These are phyloP conservation scores for Pisolithus marmoratus DNA, from an alignment of 768 basidiomycete genomes.

Conservation along the genomic window DNA sequence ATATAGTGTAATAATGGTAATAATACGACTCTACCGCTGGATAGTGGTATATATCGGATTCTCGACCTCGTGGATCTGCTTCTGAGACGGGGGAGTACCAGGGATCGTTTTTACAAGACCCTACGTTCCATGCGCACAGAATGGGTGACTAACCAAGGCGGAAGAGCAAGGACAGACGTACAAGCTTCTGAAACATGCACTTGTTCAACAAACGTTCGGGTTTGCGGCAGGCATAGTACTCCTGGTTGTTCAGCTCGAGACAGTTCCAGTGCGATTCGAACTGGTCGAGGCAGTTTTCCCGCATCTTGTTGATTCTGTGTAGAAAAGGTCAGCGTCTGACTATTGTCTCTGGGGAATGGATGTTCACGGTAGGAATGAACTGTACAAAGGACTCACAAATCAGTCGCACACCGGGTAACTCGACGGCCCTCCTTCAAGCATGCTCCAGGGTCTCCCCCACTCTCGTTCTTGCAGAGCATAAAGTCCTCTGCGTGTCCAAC, in stretches of 20 bases:
- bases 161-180: conserved; percentile 34
- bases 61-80: conserved; percentile 84
- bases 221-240: conserved; percentile 85
- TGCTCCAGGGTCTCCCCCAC: conserved; percentile 73
- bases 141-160: not conserved
- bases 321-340: not conserved
- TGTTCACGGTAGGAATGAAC: not conserved
- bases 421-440: conserved; percentile 94
- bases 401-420: conserved; percentile 92
- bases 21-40: conserved; percentile 58
- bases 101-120: conserved; percentile 90
- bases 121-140: conserved; percentile 36
- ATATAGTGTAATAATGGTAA: not conserved
- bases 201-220: conserved; percentile 83
- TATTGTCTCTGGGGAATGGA: not conserved
- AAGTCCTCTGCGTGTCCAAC: conserved; percentile 70
- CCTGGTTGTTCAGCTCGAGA: conserved; percentile 94
- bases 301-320: conserved; percentile 83
- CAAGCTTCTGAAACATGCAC: conserved; percentile 96
- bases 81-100: conserved; percentile 74
- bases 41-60: conserved; percentile 77
- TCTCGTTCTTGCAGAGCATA: conserved; percentile 97
- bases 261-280: conserved; percentile 94
- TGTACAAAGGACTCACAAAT: conserved; percentile 59
- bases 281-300: conserved; percentile 81